Evolutionary conservation across 2,329 filamentous ascomycete genomes (phyloP), one percentile per base, ranked within the genome.

Genomic region (Mycosphaerella arachidis): DNA sequence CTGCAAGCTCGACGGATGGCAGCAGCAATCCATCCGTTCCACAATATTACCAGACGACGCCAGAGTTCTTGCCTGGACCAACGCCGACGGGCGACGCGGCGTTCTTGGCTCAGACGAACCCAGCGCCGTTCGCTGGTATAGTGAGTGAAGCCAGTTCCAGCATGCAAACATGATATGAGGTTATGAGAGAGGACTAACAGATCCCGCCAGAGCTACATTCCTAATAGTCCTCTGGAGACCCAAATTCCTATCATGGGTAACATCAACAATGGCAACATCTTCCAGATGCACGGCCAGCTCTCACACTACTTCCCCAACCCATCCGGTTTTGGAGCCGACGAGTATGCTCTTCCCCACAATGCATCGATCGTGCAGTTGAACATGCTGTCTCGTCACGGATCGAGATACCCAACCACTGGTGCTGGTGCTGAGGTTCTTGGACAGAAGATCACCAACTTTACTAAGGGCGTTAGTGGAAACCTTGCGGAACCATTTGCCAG

Each of bases 351-450:
- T 16, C 89, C 88, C 0, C 72, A 78, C 6, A 87, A 85, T 12
- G 83, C 88, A 0, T 85, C 87, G 59, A 88, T 91, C 53, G 78
- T 86, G 30, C 87, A 90, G 76, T 77, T 92, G 48, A 77, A 88
- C 76, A 87, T 91, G 85, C 77, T 91, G 4, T 87, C 86, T 12
- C 84, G 89, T 1, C 89, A 92, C 70, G 89, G 89, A 8, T 81
- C 87, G 43, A 81, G 89, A 13, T 92, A 92, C 72, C 89, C 89
- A 0, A 89, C 88, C 2, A 76, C 78, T 3, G 81, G 81, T 0
- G 79, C 83, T 35, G 81, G 82, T 31, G 82, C 88, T 9, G 74
- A 77, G 18, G 69, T 70, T 0, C 81, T 88, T 45, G 86, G 84
- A 0, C 70, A 81, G 48, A 85, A 84, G 64, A 76, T 92, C 48